These are phyloP conservation scores for Tricholoma sp. DNA, from an alignment of 768 basidiomycete species.

Conservation along the genomic window DNA sequence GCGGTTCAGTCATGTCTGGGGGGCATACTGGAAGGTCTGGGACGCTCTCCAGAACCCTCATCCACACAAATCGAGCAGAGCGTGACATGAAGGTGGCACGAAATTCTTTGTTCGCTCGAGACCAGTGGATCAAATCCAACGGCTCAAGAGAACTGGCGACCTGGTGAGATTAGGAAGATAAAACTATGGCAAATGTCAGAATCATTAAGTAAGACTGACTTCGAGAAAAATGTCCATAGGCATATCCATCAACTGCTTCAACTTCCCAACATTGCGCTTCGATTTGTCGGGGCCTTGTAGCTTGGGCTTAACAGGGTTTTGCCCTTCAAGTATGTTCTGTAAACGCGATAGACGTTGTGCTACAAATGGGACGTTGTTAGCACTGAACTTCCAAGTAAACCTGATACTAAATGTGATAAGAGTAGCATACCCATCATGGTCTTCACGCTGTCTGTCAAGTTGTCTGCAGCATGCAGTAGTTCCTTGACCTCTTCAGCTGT, in stretches of 20 bases:
- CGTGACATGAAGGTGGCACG: slow-evolving; percentile 5
- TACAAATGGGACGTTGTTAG: too few species aligned
- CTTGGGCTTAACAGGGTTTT: too few species aligned
- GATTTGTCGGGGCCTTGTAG: too few species aligned
- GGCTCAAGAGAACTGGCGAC: neutral
- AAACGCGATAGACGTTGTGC: too few species aligned
- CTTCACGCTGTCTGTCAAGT: too few species aligned
- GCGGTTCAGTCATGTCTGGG: slow-evolving; percentile 20
- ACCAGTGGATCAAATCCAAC: neutral
- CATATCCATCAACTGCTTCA: neutral
- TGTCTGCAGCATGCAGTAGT: too few species aligned
- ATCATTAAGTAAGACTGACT: neutral
- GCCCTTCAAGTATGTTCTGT: too few species aligned
- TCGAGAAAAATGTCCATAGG: neutral
- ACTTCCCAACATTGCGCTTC: neutral
- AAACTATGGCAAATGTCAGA: neutral
- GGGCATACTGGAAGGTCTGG: slow-evolving; percentile 19
- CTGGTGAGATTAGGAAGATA: too few species aligned
- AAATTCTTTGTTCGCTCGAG: slow-evolving; percentile 2
- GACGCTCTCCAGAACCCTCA: neutral
- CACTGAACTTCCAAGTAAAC: too few species aligned
- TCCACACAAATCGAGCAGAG: slow-evolving; percentile 3
- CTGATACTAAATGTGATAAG: too few species aligned
- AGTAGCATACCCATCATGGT: too few species aligned
- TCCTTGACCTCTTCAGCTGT: too few species aligned